These are phyloP conservation scores for Suillus sp. DNA, from an alignment of 768 basidiomycete species.

Conservation along the genomic window DNA sequence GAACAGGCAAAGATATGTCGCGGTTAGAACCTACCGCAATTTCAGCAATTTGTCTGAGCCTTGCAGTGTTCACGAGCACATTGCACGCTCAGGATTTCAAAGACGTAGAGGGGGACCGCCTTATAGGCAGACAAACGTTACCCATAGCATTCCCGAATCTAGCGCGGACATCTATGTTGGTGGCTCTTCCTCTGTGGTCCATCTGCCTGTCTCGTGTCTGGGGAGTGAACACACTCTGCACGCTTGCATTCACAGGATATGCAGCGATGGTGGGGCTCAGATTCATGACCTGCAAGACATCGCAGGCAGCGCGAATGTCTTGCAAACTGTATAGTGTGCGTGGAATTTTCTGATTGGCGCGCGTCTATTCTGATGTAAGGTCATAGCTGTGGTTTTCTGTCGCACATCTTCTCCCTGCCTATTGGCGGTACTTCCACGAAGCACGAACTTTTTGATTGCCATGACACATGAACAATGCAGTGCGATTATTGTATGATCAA, in stretches of 20 bases:
- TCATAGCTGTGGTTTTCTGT: slow-evolving; percentile 13
- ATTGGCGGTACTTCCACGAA: slow-evolving; percentile 14
- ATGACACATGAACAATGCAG: background rate
- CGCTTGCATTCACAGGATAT: slow-evolving; percentile 21
- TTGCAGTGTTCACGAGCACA: slow-evolving; percentile 33
- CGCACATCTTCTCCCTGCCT: slow-evolving; percentile 16
- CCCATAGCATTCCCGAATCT: slow-evolving; percentile 40
- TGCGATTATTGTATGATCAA: background rate
- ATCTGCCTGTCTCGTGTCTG: slow-evolving; percentile 25
- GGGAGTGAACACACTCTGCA: slow-evolving; percentile 19
- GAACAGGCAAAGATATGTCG: slow-evolving; percentile 21
- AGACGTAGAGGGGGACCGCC: slow-evolving; percentile 42
- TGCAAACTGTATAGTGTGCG: slow-evolving; percentile 28
- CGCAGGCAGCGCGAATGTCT: slow-evolving; percentile 24
- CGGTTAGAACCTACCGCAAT: slow-evolving; percentile 14
- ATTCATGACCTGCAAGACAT: slow-evolving; percentile 22
- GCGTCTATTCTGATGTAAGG: background rate
- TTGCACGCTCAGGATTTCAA: slow-evolving; percentile 35
- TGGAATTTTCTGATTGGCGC: background rate
- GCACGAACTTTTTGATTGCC: background rate
- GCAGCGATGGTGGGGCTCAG: slow-evolving; percentile 21
- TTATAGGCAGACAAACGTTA: slow-evolving; percentile 39
- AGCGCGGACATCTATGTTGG: slow-evolving; percentile 20
- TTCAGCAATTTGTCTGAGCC: slow-evolving; percentile 31
- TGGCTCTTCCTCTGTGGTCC: slow-evolving; percentile 29